Percentiles rank a stretch among this genome's conserved stretches.
These are phyloP conservation scores for Fusarium sp. DNA, from an alignment of 2,329 filamentous ascomycete species.

Conservation along the genomic window DNA sequence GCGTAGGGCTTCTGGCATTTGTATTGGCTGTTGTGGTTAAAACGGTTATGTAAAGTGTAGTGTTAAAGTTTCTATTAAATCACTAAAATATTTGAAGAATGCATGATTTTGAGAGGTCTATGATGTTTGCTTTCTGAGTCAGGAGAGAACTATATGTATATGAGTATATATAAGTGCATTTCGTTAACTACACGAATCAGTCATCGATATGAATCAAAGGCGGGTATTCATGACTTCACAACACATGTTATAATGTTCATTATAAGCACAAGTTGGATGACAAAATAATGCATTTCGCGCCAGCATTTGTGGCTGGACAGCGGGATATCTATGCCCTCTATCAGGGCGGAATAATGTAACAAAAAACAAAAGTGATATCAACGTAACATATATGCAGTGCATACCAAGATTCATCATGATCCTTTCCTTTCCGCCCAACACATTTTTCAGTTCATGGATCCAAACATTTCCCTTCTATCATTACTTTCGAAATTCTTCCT, in stretches of 20 bases:
- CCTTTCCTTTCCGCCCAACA: background rate
- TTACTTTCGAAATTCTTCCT: background rate
- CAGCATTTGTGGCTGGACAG: constrained; percentile 1
- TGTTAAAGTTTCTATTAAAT: too few species aligned
- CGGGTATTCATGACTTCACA: background rate
- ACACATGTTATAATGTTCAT: background rate
- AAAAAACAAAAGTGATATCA: constrained; percentile 30
- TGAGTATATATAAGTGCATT: too few species aligned
- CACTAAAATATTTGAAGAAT: too few species aligned
- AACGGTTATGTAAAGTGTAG: background rate
- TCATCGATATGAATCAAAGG: too few species aligned
- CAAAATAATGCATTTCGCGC: constrained; percentile 13
- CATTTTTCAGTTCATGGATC: constrained; percentile 6
- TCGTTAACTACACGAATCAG: too few species aligned
- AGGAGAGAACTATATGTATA: too few species aligned
- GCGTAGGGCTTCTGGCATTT: constrained; percentile 3
- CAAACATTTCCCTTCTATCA: background rate
- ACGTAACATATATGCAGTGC: constrained; percentile 4
- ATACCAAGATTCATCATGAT: constrained; percentile 7
- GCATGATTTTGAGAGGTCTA: background rate
- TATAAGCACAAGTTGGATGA: background rate
- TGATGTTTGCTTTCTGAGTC: too few species aligned
- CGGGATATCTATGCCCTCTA: constrained; percentile 40
- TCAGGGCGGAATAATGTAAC: constrained; percentile 28
- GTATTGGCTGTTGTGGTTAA: constrained; percentile 8